Conservation (phyloP, 1,284 basidiomycete genomes). For the Rugiboletus extremiorientalis region DNA sequence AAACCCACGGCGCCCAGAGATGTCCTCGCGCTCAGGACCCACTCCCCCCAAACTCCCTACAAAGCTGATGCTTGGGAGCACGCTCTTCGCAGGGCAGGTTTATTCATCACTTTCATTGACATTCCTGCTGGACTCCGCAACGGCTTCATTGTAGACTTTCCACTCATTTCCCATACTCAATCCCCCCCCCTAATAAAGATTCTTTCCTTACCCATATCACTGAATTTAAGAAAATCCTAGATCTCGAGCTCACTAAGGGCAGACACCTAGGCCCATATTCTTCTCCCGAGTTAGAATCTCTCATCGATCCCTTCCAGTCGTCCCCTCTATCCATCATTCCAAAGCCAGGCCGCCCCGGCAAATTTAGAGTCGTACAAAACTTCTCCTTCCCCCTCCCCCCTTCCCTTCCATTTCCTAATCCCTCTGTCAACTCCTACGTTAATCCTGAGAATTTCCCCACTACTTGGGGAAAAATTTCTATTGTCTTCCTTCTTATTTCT, state of each 20-base stretch:
- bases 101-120: neutral
- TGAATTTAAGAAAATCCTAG: neutral
- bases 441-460: neutral
- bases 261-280: neutral
- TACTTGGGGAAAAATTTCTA: neutral
- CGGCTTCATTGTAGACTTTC: neutral
- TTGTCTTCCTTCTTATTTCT: neutral
- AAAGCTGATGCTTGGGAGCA: constrained; percentile 18
- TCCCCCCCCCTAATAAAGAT: neutral
- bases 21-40: constrained; percentile 25
- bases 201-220: neutral
- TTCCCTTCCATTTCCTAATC: fast-evolving
- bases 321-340: neutral
- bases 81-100: fast-evolving
- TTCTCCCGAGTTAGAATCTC: no score
- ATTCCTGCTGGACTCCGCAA: neutral
- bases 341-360: neutral
- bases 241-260: neutral
- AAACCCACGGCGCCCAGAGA: constrained; percentile 25
- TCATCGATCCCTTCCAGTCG: neutral
- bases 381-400: neutral
- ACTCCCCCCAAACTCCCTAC: constrained; percentile 24
- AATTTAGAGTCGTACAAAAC: neutral
- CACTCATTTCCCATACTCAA: neutral
- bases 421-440: neutral